Evolutionary conservation across 257 asterid genomes (phyloP).

Genomic region (Nicotiana obtusifolia): DNA sequence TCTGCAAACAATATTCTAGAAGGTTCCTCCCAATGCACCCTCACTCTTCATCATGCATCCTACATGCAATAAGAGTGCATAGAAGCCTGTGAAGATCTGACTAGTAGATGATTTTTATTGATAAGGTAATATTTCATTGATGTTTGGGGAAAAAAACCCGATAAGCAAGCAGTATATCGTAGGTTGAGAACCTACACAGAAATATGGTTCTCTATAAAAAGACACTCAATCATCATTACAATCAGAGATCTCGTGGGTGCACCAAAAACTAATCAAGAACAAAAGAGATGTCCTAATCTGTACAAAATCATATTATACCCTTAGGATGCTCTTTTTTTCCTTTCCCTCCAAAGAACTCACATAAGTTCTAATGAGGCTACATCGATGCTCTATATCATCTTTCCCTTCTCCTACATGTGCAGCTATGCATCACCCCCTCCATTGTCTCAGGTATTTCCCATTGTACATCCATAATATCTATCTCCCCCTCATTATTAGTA

Average conservation of each 20-base stretch:
- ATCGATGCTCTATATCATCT: background rate
- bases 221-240: background rate
- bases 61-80: background rate
- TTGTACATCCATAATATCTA: background rate
- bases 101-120: background rate
- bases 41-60: background rate
- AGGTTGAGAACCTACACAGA: background rate
- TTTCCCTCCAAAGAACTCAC: background rate
- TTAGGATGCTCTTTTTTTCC: background rate
- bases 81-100: background rate
- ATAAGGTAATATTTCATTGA: background rate
- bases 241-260: background rate
- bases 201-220: background rate
- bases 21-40: background rate
- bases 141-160: background rate
- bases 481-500: background rate
- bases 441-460: background rate
- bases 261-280: background rate
- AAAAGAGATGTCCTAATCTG: background rate
- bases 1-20: background rate
- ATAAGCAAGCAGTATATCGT: background rate
- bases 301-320: background rate
- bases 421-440: background rate
- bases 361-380: background rate
- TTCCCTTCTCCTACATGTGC: background rate